phyloP scores from a whole-genome alignment of 192 early-diverging fungal species.

The Backusella psychrophila region DNA sequence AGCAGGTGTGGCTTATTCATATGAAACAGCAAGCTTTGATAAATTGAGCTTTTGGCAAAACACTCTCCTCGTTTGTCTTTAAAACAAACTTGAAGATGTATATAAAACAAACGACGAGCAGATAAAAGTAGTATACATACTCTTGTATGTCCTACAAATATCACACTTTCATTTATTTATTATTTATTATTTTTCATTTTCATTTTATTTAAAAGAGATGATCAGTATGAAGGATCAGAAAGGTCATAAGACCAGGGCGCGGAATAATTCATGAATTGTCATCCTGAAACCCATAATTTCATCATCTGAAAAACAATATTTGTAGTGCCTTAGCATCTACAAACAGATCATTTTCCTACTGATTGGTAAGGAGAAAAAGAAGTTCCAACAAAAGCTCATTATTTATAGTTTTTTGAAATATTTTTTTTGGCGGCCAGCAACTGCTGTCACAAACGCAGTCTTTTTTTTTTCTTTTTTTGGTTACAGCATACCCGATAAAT shows the following conservation, averaged over 20 bases:
- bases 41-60: background rate
- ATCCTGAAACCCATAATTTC: constrained; percentile 17
- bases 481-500: background rate
- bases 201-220: background rate
- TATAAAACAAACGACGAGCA: background rate
- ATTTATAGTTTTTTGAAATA: background rate
- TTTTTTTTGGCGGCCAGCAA: background rate
- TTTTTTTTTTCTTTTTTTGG: background rate
- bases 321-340: constrained; percentile 9
- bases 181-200: constrained; percentile 7
- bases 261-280: constrained; percentile 6
- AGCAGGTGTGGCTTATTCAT: background rate
- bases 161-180: background rate
- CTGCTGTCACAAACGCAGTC: constrained; percentile 1
- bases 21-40: background rate
- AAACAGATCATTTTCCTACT: constrained; percentile 21
- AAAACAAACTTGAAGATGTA: background rate
- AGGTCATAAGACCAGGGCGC: constrained; percentile 5
- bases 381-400: background rate
- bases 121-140: too few relatives aligned
- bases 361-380: constrained; percentile 14
- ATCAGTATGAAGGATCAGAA: constrained; percentile 10
- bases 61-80: background rate
- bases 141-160: background rate
- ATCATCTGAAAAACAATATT: constrained; percentile 19